Percentiles rank a stretch among this genome's conserved stretches.
Evolutionary conservation across 768 basidiomycete species (phyloP).

Genomic region (Agaricus subrufescens): DNA sequence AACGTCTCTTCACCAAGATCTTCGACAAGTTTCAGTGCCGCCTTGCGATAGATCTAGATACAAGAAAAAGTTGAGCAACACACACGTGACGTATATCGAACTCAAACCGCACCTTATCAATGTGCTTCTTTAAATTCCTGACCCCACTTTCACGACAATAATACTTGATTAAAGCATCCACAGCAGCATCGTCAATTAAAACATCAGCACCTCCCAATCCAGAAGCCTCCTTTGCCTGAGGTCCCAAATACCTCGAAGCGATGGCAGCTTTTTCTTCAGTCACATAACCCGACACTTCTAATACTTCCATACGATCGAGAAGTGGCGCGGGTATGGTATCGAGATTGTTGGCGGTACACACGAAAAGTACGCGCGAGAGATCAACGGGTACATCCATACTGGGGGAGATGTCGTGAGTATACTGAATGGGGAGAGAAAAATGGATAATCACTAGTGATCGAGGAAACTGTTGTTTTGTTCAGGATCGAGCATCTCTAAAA

Average conservation of each 20-base stretch:
- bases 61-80: background rate
- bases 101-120: conserved; percentile 73
- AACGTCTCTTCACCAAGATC: conserved; percentile 86
- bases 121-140: conserved; percentile 94
- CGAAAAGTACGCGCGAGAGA: conserved; percentile 92
- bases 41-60: conserved; percentile 89
- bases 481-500: conserved; percentile 91
- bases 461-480: conserved; percentile 94
- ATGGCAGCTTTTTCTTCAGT: conserved; percentile 90
- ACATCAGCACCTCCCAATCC: conserved; percentile 87
- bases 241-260: conserved; percentile 82
- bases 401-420: background rate
- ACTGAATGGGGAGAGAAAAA: conserved; percentile 5
- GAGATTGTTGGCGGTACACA: conserved; percentile 94
- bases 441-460: conserved; percentile 72
- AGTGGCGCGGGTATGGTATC: conserved; percentile 93
- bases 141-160: conserved; percentile 98
- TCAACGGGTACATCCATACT: conserved; percentile 98
- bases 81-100: background rate
- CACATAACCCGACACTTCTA: conserved; percentile 93
- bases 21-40: conserved; percentile 85
- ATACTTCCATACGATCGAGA: conserved; percentile 93
- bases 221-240: conserved; percentile 88
- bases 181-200: conserved; percentile 64
- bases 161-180: conserved; percentile 90